Evolutionary conservation across 345 rosid genomes (phyloP).

Genomic region (Turritis glabra): DNA sequence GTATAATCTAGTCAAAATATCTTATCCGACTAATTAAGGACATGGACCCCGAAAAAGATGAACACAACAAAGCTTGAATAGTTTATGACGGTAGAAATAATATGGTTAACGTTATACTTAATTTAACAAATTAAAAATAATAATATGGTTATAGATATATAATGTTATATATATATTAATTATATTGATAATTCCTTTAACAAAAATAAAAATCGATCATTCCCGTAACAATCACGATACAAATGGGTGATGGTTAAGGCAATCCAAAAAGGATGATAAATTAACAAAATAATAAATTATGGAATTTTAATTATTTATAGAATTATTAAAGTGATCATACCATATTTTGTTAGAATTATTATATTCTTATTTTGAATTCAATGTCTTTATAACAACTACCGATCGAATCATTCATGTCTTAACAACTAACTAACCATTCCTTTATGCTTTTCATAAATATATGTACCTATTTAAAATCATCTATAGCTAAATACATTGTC

Average conservation of each 20-base stretch:
- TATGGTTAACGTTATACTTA: no score
- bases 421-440: constrained; percentile 29
- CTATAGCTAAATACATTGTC: constrained; percentile 1
- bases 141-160: no score
- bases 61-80: neutral
- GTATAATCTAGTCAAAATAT: constrained; percentile 21
- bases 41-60: constrained; percentile 17
- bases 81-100: neutral
- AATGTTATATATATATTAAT: no score
- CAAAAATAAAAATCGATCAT: neutral
- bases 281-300: neutral
- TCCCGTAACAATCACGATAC: neutral
- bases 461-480: constrained; percentile 8
- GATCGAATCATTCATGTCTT: constrained; percentile 12
- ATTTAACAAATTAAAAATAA: no score
- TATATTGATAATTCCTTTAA: no score
- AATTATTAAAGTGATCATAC: neutral
- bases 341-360: neutral
- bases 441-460: constrained; percentile 17
- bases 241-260: constrained; percentile 2
- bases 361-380: neutral
- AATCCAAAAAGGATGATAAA: neutral
- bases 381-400: constrained; percentile 10
- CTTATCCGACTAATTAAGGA: constrained; percentile 28
- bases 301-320: neutral